phyloP scores from a whole-genome alignment of 352 stramenopile genomes.

The Phytophthora syringae region DNA sequence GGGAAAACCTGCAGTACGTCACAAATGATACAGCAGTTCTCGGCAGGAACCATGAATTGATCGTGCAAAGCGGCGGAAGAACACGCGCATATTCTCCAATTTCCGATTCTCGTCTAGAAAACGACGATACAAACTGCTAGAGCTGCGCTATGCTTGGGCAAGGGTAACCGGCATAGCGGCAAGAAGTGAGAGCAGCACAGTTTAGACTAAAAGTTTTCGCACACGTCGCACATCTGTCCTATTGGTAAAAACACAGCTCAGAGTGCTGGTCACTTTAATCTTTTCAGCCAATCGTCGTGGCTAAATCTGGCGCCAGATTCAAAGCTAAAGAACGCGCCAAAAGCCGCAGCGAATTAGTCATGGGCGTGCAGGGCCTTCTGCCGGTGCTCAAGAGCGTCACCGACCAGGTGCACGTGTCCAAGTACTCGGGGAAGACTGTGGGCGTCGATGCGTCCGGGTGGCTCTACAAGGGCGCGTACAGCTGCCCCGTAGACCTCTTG shows the following conservation, averaged over 20 bases:
- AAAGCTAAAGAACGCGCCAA: conserved; percentile 22
- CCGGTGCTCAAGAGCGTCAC: conserved; percentile 75
- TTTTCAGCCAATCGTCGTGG: conserved; percentile 16
- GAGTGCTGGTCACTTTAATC: not conserved
- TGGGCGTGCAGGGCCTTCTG: conserved; percentile 77
- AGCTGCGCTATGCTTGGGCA: too few species aligned
- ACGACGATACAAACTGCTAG: conserved; percentile 48
- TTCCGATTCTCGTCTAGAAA: conserved; percentile 51
- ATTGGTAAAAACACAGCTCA: conserved; percentile 1
- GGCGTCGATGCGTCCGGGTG: conserved; percentile 78
- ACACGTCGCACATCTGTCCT: conserved; percentile 15
- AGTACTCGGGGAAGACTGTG: conserved; percentile 76
- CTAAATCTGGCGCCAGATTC: conserved; percentile 27
- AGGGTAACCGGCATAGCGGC: too few species aligned
- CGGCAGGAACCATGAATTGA: conserved; percentile 17
- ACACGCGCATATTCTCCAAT: conserved; percentile 47
- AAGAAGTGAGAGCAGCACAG: too few species aligned
- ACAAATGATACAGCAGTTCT: too few species aligned
- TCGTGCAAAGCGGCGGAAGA: conserved; percentile 54
- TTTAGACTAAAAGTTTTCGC: too few species aligned
- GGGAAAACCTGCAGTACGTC: too few species aligned
- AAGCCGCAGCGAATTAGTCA: conserved; percentile 31
- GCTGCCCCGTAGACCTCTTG: conserved; percentile 87
- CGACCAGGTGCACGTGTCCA: conserved; percentile 75
- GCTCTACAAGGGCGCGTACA: conserved; percentile 93